Base-by-base conservation (phyloP, 106 monocot species). In the Narthecium ossifragum region DNA sequence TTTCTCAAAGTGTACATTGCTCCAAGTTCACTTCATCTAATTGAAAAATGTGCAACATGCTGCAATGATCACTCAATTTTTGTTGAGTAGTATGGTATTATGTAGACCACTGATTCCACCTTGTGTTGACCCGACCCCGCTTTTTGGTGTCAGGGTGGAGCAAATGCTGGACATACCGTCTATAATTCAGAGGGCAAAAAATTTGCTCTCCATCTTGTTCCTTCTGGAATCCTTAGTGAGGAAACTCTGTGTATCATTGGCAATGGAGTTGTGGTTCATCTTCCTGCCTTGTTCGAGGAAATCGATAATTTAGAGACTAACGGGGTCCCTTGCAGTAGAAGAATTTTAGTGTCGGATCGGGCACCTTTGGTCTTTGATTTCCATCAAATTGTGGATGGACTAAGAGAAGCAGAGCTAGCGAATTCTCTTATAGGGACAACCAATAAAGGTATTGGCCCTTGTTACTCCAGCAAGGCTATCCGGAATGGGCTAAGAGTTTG, bases 101-200 rank as follows among this genome's bases (percentile, higher is more conserved):
- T 14, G 17, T 41, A 41, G 41, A 5, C 43, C 18, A 43, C 18
- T 43, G 43, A 13, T 0, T 43, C 6, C 6, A 43, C 11, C 18
- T 43, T 43, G 43, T 43, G n/a, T n/a, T n/a, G n/a, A n/a, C n/a
- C n/a, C n/a, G n/a, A n/a, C n/a, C n/a, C n/a, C n/a, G n/a, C n/a
- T n/a, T 55, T 29, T 51, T 73, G 29, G 11, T n/a, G 15, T 32
- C 57, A 96, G 94, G 94, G 94, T 61, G 94, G 94, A 57, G 86
- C 94, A 59, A 96, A 96, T 81, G 94, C 94, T 21, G 94, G 94
- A 7, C 94, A 90, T 54, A 96, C 94, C 28, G 90, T 96, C 17
- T 96, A 96, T 53, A 96, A 90, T 41, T 39, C 90, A 11, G 90
- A 90, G 33, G 94, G 94, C 8, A 86, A 86, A 66, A 96, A 86